phyloP scores from a whole-genome alignment of 2,329 filamentous ascomycete genomes.

The Apiospora hydei region DNA sequence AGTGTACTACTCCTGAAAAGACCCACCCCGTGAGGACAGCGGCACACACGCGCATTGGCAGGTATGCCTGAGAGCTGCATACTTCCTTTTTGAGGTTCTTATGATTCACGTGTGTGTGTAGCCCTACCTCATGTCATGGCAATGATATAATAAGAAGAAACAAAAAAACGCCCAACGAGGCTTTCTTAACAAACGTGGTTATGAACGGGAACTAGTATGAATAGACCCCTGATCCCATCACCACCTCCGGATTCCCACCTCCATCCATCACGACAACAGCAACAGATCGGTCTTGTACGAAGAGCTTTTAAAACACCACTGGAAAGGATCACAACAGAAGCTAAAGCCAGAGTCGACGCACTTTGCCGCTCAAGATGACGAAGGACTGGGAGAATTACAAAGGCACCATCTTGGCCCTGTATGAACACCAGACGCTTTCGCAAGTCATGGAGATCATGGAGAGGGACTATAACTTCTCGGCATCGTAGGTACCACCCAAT shows the following conservation, averaged over 20 bases:
- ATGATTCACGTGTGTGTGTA: not conserved
- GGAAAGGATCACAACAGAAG: not conserved
- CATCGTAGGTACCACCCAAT: constrained; percentile 43
- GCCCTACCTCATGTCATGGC: not conserved
- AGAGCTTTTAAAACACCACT: no score
- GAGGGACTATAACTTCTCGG: constrained; percentile 46
- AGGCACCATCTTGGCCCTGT: constrained; percentile 47
- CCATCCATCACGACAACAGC: not conserved
- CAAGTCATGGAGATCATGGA: constrained; percentile 51
- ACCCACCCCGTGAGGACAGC: not conserved
- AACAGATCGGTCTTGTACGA: not conserved
- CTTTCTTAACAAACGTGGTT: not conserved
- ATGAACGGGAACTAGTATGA: not conserved
- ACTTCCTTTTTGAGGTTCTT: not conserved
- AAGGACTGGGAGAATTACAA: constrained; percentile 52
- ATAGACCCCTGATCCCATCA: not conserved
- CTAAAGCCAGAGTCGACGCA: not conserved
- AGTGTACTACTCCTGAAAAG: not conserved
- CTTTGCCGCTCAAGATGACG: constrained; percentile 46
- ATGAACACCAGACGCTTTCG: constrained; percentile 50
- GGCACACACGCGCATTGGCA: not conserved
- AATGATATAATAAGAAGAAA: not conserved
- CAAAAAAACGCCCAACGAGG: not conserved
- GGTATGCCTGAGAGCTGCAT: not conserved
- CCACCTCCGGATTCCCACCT: not conserved